These are phyloP conservation scores for Arachis hypogaea DNA, from an alignment of 306 rosid species.

Conservation along the genomic window DNA sequence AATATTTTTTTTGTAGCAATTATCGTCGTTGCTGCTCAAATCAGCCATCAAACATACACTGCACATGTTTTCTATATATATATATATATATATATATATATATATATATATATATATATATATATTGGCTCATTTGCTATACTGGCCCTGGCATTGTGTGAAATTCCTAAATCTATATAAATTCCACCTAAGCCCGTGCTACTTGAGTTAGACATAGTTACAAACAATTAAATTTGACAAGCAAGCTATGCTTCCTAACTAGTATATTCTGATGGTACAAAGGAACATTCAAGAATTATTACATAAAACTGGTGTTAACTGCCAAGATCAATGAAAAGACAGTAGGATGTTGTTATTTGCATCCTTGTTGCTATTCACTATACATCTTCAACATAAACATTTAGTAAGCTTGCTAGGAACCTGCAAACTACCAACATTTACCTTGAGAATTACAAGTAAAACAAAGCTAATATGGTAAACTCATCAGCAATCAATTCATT, in stretches of 20 bases:
- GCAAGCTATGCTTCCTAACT: neutral
- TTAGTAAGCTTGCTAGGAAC: conserved; percentile 5
- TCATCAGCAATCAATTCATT: neutral
- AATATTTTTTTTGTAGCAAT: neutral
- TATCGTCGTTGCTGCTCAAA: neutral
- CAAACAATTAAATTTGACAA: conserved; percentile 10
- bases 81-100: too few relatives aligned
- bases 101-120: neutral
- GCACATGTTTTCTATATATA: neutral
- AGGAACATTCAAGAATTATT: neutral
- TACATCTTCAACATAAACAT: conserved; percentile 16
- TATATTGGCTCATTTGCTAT: conserved; percentile 18
- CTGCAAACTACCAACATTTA: conserved; percentile 3
- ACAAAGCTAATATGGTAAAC: neutral
- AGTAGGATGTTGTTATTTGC: neutral
- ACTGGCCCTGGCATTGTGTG: neutral
- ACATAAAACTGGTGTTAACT: neutral
- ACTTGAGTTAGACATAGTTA: conserved; percentile 15
- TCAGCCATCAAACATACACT: neutral
- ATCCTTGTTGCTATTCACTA: neutral
- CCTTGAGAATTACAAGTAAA: conserved; percentile 2
- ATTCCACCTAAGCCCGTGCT: conserved; percentile 12
- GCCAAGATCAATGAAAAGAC: neutral
- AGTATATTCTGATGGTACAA: neutral
- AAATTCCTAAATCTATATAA: conserved; percentile 10